Base-by-base conservation (phyloP, 2,329 filamentous ascomycete species). In the Colletotrichum lindemuthianum region DNA sequence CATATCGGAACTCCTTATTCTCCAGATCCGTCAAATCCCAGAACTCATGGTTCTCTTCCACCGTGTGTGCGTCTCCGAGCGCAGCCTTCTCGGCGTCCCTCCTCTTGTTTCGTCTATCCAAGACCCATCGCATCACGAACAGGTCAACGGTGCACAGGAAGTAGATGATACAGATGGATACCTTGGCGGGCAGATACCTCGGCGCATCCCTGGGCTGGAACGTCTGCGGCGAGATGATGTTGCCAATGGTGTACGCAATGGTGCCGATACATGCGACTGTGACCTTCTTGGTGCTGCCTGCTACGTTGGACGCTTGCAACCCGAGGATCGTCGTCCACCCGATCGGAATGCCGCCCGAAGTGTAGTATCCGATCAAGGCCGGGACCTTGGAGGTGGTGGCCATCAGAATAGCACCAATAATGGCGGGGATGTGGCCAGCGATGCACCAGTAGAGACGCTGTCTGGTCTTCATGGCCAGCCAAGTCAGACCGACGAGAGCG, bases 301-400 rank as follows among this genome's bases (percentile, higher is more conserved):
- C 68, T 13, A 70, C 63, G 32, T 70, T 70, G n/a, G 69, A 66
- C 3, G 60, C 65, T n/a, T 69, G 67, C 9, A 70, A 59, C 3
- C 67, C 67, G 59, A 70, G 56, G 9, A 58, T 63, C 24, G 69
- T 68, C 8, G 66, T 67, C 50, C 65, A 70, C 1, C 90, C 88
- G 1, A 86, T 87, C 0, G 88, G 82, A 10, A 79, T 81, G 1
- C 86, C 83, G 70, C 86, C 83, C 0, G 86, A 89, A 54, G 92
- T 76, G 74, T 91, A 92, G 72, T 89, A 91, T 0, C 87, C 88
- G 2, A 87, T 81, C 10, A 90, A 78, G 0, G 86, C 81, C 10
- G 88, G 89, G 2, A 77, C 79, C 65, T 84, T 85, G 69, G 51
- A 11, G 12, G 69, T 57, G 58, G 71, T 47, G 36, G 65, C 59